Base-by-base conservation (phyloP, 352 stramenopile genomes). In the Proteromonas lacertae region DNA sequence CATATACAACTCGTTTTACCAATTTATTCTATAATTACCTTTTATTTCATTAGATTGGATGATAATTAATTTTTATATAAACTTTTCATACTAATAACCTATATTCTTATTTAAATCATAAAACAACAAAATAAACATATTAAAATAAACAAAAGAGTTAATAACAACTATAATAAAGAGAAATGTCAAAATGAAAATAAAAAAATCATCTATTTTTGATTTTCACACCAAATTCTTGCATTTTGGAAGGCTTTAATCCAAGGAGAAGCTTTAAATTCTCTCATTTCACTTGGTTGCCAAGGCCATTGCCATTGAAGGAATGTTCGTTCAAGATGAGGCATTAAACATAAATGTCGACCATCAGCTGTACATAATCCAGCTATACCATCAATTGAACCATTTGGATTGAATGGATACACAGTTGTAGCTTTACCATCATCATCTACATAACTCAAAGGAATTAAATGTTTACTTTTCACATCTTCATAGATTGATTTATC, bases 231-330 rank as follows among this genome's bases (percentile, higher is more conserved):
- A 12, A 56, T 60, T 50, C 86, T 78, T 43, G 81, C 83, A 59
- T 96, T 95, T 56, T 93, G 79, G 58, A 94, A 96, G 56, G 94
- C 72, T 46, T 79, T 75, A 35, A 93, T 53, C 83, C 83, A 96
- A 9, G 83, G 80, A 32, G 75, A 82, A 24, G 65, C 70, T 13
- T 64, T 5, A 5, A 59, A 41, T 36, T 62, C 42, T 20, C 71
- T 59, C 48, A 81, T 78, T 38, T 69, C 64, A 18, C 57, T 43
- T 17, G 80, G 76, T 47, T 69, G 69, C 57, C 73, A 94, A 20
- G 83, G 82, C 76, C 77, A 92, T 60, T 96, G 84, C 69, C 79
- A 99, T 45, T 72, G 74, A 39, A 86, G 76, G 55, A 90, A 93
- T 24, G 70, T 74, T 36, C 87, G 72, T 55, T 99, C 84, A 13